Percentiles rank a stretch among this genome's conserved stretches.
Conservation (phyloP, 768 basidiomycete species). For the Pholiota molesta region DNA sequence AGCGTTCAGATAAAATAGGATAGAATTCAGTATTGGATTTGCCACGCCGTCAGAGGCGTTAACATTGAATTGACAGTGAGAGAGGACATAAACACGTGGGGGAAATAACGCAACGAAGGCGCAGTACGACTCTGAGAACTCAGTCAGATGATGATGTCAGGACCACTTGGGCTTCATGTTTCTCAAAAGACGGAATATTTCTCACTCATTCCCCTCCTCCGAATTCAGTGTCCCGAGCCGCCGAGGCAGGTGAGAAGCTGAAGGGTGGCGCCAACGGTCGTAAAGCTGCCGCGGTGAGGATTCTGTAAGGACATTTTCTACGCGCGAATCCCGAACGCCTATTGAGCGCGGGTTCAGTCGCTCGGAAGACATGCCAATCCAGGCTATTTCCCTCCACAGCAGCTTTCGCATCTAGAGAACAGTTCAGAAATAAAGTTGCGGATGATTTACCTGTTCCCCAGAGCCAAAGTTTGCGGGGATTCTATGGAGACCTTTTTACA, state of each 20-base stretch:
- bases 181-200: background rate
- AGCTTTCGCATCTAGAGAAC: background rate
- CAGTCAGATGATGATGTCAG: conserved; percentile 1
- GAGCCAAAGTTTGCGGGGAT: background rate
- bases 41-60: background rate
- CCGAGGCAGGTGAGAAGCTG: conserved; percentile 1
- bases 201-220: background rate
- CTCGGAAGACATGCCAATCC: background rate
- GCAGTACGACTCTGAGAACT: conserved; percentile 2
- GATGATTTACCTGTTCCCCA: conserved; percentile 1
- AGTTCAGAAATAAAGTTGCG: background rate
- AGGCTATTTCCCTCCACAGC: background rate
- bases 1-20: background rate
- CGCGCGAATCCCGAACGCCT: background rate
- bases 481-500: background rate
- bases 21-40: background rate
- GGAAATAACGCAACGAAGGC: background rate
- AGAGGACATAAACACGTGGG: background rate
- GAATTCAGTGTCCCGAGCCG: background rate
- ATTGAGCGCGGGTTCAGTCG: background rate
- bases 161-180: background rate
- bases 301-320: background rate
- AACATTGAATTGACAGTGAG: background rate
- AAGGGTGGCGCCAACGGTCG: background rate
- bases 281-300: background rate